Conservation (phyloP, 78 protist genomes). For the Trichosphaerium sp. region DNA sequence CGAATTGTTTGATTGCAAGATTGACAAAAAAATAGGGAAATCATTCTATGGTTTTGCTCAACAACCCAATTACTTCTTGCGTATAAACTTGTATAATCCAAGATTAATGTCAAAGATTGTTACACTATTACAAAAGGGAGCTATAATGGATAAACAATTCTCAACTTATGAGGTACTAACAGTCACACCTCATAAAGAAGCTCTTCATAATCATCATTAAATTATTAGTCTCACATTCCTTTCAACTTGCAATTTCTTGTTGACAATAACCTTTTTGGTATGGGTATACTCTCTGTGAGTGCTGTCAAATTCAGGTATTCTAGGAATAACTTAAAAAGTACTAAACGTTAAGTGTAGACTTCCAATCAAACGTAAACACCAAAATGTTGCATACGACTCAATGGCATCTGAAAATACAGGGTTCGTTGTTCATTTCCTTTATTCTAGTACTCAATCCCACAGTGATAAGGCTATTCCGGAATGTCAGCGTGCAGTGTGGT, state of each 20-base stretch:
- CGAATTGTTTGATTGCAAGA: too few species aligned
- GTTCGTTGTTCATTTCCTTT: too few species aligned
- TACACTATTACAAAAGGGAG: conserved; percentile 46
- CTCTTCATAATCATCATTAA: too few species aligned
- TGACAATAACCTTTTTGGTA: conserved; percentile 70
- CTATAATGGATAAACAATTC: neutral
- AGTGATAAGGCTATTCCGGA: too few species aligned
- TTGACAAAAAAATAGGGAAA: conserved; percentile 14
- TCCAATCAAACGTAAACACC: too few species aligned
- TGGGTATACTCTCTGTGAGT: neutral
- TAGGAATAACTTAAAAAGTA: too few species aligned
- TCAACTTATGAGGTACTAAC: conserved; percentile 46
- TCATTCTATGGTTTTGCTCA: conserved; percentile 78
- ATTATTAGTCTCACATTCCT: conserved; percentile 64
- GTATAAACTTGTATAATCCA: conserved; percentile 48
- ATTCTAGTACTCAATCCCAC: too few species aligned
- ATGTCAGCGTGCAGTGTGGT: too few species aligned
- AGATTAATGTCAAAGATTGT: neutral
- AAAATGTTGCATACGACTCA: too few species aligned
- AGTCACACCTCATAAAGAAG: too few species aligned
- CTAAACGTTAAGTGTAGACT: too few species aligned
- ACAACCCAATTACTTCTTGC: conserved; percentile 39
- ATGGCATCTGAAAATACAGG: too few species aligned
- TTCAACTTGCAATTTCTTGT: conserved; percentile 56
- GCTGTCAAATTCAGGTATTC: neutral